Evolutionary conservation across 495 filamentous ascomycete species (phyloP), one percentile per base, ranked within the genome.

Genomic region (Pyrenopolyporus hunteri): DNA sequence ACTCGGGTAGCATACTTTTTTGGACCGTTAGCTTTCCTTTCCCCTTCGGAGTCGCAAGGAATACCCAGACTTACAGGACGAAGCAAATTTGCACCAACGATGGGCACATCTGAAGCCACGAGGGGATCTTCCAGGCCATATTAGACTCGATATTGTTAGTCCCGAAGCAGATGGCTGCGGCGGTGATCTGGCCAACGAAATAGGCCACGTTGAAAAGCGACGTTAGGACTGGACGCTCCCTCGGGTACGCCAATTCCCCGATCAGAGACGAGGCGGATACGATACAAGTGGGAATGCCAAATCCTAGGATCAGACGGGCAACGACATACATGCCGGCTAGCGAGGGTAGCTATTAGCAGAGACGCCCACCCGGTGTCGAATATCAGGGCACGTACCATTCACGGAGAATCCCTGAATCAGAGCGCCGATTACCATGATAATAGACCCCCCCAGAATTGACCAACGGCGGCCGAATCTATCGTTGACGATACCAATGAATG

Each of bases 121-220:
- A 88, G 0, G 86, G 87, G 23, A 89, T 85, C 26, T 85, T 68
- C 87, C 86, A 89, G 6, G 82, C 78, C 85, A 85, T 87, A 44
- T 86, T 73, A 59, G 63, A 77, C 6, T 69, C 4, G 39, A 87
- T 84, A 22, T 67, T 74, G 66, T 83, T 80, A 4, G 86, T 89
- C 3, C 83, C 85, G 22, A 86, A 77, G 9, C 76, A 78, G 13
- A 88, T 82, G 11, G 77, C 81, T 0, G 85, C 83, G 6, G 86
- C 86, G n/a, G 82, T 72, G 42, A 89, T 82, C 49, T 83, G 78
- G 4, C 87, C 86, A 44, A 87, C 73, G 76, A 79, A 90, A 70
- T 84, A 89, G 5, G 80, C 76, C 11, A 76, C 81, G 68, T 89
- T 89, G 77, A 89, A 89, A 6, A 89, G 81, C 1, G 84, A 85